Evolutionary conservation across 768 basidiomycete species (phyloP), one percentile per base, ranked within the genome.

Genomic region (Termitomyces sp.): DNA sequence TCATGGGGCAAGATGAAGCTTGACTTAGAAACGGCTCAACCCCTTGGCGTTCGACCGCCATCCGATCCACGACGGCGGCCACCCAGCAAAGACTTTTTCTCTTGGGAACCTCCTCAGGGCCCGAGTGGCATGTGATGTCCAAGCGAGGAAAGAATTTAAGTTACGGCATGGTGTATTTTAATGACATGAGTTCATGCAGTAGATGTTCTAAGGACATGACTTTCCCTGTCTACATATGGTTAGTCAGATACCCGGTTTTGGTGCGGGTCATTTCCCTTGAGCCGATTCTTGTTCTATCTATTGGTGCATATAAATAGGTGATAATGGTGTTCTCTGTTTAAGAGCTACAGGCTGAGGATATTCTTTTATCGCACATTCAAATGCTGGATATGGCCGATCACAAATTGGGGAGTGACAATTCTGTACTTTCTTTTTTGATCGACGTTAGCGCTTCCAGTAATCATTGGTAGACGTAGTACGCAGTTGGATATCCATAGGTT

Each of bases 61-160:
- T 57, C 62, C 9, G 62, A 63, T 34, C 62, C 62, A 10, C 59
- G 62, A 22, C 53, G 59, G 41, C 62, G 62, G 14, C 59, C 61
- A 20, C 61, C 62, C 58, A 55, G 26, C 6, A 47, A 57, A 20
- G 51, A 46, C 29, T 46, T 41, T 34, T 7, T 16, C 22, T 41
- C 55, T 52, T 53, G 51, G 58, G 61, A 56, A 46, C 39, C 53
- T 32, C 53, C 46, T 5, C 50, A 57, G 47, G 51, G 51, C 8
- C 36, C 53, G 18, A 54, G 37, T 27, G 56, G 48, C 29, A 50
- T 57, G 56, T 57, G 46, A 43, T 29, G 18, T 32, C 20, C 2
- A n/a, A 24, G 14, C 20, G 34, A n/a, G 42, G 44, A 36, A 16
- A 36, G 43, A 42, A 36, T 16, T 20, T 26, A 31, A 20, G 47